These are phyloP conservation scores for Amyloporia xantha DNA, from an alignment of 768 basidiomycete species.

Conservation along the genomic window DNA sequence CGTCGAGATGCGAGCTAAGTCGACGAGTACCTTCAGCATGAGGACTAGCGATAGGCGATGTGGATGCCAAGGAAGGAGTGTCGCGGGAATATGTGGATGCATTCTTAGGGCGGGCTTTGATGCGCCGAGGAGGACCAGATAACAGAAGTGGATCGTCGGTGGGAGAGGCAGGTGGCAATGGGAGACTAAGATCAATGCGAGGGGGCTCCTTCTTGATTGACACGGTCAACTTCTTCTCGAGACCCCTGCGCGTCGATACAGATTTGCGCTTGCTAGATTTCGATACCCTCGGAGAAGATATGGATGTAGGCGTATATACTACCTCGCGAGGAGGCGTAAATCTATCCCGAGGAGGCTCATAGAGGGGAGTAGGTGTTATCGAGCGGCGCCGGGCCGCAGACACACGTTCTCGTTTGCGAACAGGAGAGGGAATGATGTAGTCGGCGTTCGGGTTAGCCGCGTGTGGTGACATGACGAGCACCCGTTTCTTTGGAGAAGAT, in stretches of 20 bases:
- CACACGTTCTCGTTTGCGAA: slow-evolving; percentile 17
- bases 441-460: slow-evolving; percentile 43
- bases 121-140: slow-evolving; percentile 31
- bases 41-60: slow-evolving; percentile 19
- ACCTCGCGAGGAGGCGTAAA: slow-evolving; percentile 69
- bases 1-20: slow-evolving; percentile 7
- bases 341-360: slow-evolving; percentile 61
- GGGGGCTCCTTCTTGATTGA: slow-evolving; percentile 59
- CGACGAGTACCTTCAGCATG: neutral
- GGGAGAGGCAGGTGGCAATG: slow-evolving; percentile 66
- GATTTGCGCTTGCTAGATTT: slow-evolving; percentile 36
- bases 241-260: slow-evolving; percentile 12
- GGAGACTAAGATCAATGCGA: slow-evolving; percentile 48
- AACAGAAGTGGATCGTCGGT: slow-evolving; percentile 71
- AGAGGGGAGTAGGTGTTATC: slow-evolving; percentile 47
- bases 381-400: slow-evolving; percentile 32
- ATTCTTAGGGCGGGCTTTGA: slow-evolving; percentile 10
- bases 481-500: slow-evolving; percentile 23
- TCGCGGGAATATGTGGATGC: slow-evolving; percentile 26
- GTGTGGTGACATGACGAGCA: slow-evolving; percentile 35
- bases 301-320: slow-evolving; percentile 33
- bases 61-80: slow-evolving; percentile 31
- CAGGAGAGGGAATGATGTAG: slow-evolving; percentile 33
- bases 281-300: slow-evolving; percentile 19
- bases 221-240: slow-evolving; percentile 23